Evolutionary conservation across 176 grass and related monocot genomes (phyloP).

Genomic region (Melocanna baccifera): DNA sequence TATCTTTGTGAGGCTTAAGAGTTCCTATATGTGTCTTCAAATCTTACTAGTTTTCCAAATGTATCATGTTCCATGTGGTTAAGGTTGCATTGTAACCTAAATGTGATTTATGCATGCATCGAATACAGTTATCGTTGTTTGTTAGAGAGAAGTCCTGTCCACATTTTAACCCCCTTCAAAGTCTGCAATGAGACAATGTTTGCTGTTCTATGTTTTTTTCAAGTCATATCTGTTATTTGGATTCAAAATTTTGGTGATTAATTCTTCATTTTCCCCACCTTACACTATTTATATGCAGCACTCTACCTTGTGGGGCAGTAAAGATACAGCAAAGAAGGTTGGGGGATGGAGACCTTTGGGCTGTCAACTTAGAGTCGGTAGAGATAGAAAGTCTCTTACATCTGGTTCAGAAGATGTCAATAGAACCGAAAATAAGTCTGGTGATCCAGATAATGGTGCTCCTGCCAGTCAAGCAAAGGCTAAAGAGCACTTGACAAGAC

Average conservation of each 20-base stretch:
- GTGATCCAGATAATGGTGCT: slow-evolving; percentile 33
- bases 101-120: slow-evolving; percentile 13
- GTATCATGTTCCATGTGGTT: not conserved
- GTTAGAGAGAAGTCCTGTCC: not conserved
- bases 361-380: slow-evolving; percentile 51
- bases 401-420: slow-evolving; percentile 29
- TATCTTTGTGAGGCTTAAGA: not conserved
- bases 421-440: slow-evolving; percentile 26
- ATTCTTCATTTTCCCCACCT: slow-evolving; percentile 7
- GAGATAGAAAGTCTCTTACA: slow-evolving; percentile 44
- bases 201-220: not conserved
- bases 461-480: slow-evolving; percentile 30
- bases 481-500: slow-evolving; percentile 23
- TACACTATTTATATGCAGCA: slow-evolving; percentile 34
- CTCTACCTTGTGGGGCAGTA: slow-evolving; percentile 29
- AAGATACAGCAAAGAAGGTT: slow-evolving; percentile 47
- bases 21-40: not conserved
- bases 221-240: not conserved
- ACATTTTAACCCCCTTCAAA: slow-evolving; percentile 13
- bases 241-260: not conserved
- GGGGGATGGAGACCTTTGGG: slow-evolving; percentile 66
- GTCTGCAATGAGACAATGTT: not conserved
- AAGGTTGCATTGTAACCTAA: not conserved
- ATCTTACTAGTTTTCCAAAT: not conserved
- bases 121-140: not conserved